Base-by-base conservation (phyloP, 1,284 basidiomycete genomes). In the Cryptococcus wingfieldii region DNA sequence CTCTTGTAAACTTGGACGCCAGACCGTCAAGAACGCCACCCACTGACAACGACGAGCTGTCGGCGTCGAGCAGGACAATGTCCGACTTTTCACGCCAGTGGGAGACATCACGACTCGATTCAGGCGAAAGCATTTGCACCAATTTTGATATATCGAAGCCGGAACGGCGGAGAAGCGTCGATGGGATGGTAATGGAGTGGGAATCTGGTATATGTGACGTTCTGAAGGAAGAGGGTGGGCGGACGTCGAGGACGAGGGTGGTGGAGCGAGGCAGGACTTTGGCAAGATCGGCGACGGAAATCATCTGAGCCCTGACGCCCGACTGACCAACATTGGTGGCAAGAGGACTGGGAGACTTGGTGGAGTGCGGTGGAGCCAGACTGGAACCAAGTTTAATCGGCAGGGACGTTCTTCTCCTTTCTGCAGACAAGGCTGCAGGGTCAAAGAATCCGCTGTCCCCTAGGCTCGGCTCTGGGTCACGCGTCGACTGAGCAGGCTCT, bases 181-280 rank as follows among this genome's bases (percentile, higher is more conserved):
- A 93, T 0, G 94, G 94, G 5, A 96, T 89, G 47, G 90, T 90
- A 55, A 98, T 83, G 43, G 90, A 91, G 60, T 96, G 80, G n/a
- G 93, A 87, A 43, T 78, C 68, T 31, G 82, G 81, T 31, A 94
- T 64, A 50, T 90, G 86, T 12, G 85, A 85, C 14, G 80, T 71
- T 1, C 82, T 76, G 70, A 84, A 87, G 6, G 86, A 83, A 12
- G 86, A 86, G 71, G 90, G 88, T 1, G 92, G 86, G 0, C 94
- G 85, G 54, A 97, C 87, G 77, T 98, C 94, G 76, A 98, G 81
- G 59, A 96, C 70, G 60, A 89, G 81, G 13, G 67, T 69, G 5
- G 65, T 59, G 3, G 61, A 48, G 6, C 52, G 38, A 16, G 58
- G 25, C 10, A 71, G 23, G 2, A 73, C 19, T 1, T 53, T 39